phyloP scores from a whole-genome alignment of 2,329 filamentous ascomycete genomes.

The Aureobasidium pullulans region DNA sequence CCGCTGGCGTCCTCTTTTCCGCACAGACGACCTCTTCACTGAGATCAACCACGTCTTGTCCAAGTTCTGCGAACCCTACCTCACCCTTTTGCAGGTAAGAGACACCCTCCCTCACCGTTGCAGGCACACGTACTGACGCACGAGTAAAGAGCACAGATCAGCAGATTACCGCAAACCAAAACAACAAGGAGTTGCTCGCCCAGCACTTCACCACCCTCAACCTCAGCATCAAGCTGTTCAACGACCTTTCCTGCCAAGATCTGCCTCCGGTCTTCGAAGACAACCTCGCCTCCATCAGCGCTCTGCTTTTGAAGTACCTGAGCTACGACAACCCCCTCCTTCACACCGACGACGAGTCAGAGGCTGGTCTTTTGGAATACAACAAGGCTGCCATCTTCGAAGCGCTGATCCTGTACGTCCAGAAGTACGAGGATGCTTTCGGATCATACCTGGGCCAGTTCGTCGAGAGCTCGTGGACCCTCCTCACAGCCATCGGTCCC shows the following conservation, averaged over 20 bases:
- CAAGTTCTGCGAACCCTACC: slow-evolving; percentile 77
- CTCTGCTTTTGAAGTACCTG: slow-evolving; percentile 85
- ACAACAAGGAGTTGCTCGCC: slow-evolving; percentile 66
- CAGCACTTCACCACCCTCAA: slow-evolving; percentile 80
- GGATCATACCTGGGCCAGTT: slow-evolving; percentile 72
- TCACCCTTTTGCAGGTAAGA: slow-evolving; percentile 55
- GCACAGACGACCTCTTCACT: slow-evolving; percentile 83
- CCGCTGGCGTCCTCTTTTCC: slow-evolving; percentile 88
- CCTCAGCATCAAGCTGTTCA: slow-evolving; percentile 83
- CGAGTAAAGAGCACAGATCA: slow-evolving; percentile 55
- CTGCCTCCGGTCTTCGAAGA: slow-evolving; percentile 92
- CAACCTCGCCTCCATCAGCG: slow-evolving; percentile 68
- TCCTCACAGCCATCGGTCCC: slow-evolving; percentile 76
- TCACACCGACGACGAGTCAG: slow-evolving; percentile 79
- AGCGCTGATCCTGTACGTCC: slow-evolving; percentile 77
- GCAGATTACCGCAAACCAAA: slow-evolving; percentile 63
- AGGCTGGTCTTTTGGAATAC: slow-evolving; percentile 75
- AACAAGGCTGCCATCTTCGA: slow-evolving; percentile 94
- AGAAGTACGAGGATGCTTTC: slow-evolving; percentile 95
- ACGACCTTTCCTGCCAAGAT: slow-evolving; percentile 96
- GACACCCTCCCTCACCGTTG: too few species aligned
- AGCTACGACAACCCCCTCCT: slow-evolving; percentile 79
- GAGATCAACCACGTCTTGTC: slow-evolving; percentile 94
- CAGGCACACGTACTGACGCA: neutral
- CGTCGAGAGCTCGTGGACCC: slow-evolving; percentile 81